Evolutionary conservation across 1,139 yeast species (phyloP), one percentile per base, ranked within the genome.

Genomic region (Scheffersomyces parashehatae): DNA sequence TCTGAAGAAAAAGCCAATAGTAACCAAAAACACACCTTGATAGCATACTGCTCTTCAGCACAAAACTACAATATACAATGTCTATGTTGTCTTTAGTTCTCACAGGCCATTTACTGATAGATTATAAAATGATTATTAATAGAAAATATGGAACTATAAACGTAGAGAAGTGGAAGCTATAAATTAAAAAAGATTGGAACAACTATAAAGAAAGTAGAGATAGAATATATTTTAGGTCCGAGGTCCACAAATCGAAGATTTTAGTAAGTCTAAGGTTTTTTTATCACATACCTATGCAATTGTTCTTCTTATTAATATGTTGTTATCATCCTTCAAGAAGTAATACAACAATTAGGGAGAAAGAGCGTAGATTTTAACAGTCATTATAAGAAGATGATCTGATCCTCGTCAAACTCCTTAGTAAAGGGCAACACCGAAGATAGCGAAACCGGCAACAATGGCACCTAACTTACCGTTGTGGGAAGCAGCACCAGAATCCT

Each of bases 341-440:
- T 38, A 31, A 32, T 31, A 28, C 30, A 32, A 34, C 26, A 20
- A 20, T 20, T 20, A 20, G 26, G 26, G 26, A 20, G 26, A 20
- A 20, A 20, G 26, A 20, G 26, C 20, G 35, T 15, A 10, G 35
- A 12, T 31, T 31, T 15, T 5, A 31, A 20, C 11, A 31, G 20
- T 8, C n/a, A 31, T 14, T 31, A 20, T 20, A 20, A 20, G 26
- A 28, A 29, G 14, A 15, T 29, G 15, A 35, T 20, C 39, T 35
- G 34, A 7, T 28, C 32, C 20, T 28, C 35, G 20, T 14, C 35
- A 14, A 31, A 31, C 35, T 31, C 42, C 56, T 76, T 81, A 85
- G 69, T 83, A 79, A 59, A 85, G 69, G 56, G 87, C 81, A 51
- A 82, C 73, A 59, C 83, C 82, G 56, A 81, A 63, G 55, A 87